Evolutionary conservation across 2,329 filamentous ascomycete species (phyloP).

Genomic region (Colletotrichum sp.): DNA sequence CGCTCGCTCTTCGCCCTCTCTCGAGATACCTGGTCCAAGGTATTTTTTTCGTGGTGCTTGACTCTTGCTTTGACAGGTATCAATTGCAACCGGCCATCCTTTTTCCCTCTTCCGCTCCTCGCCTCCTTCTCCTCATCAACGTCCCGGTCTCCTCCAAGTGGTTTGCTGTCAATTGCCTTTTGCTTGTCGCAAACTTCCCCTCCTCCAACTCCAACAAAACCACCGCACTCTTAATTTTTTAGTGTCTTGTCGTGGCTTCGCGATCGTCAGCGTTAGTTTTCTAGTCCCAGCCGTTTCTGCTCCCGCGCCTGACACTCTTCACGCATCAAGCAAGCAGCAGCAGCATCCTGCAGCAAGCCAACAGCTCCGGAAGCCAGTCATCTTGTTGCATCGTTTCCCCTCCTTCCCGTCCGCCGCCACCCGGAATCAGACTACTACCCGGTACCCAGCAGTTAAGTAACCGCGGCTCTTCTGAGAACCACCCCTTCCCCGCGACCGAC

Average conservation of each 20-base stretch:
- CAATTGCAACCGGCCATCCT: constrained; percentile 16
- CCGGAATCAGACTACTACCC: constrained; percentile 1
- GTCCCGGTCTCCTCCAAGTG: background rate
- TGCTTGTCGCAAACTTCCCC: background rate
- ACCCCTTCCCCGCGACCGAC: background rate
- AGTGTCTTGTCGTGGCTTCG: constrained; percentile 11
- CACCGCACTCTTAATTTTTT: background rate
- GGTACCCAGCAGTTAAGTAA: background rate
- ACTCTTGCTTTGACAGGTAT: constrained; percentile 7
- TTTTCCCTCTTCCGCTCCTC: background rate
- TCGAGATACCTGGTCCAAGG: background rate
- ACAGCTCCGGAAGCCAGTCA: constrained; percentile 10
- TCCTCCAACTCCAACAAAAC: background rate
- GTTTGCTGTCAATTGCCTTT: background rate
- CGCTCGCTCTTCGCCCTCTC: background rate
- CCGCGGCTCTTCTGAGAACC: background rate
- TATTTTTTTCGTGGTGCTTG: background rate
- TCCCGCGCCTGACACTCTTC: background rate
- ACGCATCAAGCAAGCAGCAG: background rate
- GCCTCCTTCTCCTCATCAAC: background rate
- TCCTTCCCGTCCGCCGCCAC: constrained; percentile 2
- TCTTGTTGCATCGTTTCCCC: constrained; percentile 1
- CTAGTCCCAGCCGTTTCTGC: background rate
- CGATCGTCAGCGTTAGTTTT: constrained; percentile 11
- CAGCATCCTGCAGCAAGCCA: constrained; percentile 7